These are phyloP conservation scores for Sparassis latifolia DNA, from an alignment of 1,284 basidiomycete genomes.

Conservation along the genomic window DNA sequence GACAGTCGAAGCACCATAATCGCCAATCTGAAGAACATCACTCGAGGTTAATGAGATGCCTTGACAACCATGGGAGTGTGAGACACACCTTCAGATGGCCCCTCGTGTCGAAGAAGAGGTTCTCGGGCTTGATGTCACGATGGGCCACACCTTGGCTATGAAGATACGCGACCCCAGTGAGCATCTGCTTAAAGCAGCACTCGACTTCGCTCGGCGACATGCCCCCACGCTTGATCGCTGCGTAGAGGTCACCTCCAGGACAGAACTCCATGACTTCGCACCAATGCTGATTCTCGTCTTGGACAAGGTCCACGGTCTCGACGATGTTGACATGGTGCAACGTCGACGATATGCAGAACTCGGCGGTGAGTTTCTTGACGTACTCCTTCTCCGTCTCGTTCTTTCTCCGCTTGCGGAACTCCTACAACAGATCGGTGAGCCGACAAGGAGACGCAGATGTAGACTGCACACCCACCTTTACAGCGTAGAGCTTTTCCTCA, in stretches of 20 bases:
- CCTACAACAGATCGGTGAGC: constrained; percentile 37
- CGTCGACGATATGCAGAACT: constrained; percentile 98
- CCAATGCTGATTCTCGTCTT: constrained; percentile 95
- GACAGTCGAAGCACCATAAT: constrained; percentile 97
- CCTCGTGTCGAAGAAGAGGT: constrained; percentile 87
- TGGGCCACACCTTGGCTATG: constrained; percentile 97
- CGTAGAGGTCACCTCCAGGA: constrained; percentile 94
- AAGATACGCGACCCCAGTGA: constrained; percentile 84
- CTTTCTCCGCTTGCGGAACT: constrained; percentile 96
- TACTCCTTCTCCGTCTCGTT: constrained; percentile 99
- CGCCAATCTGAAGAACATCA: constrained; percentile 69
- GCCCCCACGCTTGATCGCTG: constrained; percentile 95
- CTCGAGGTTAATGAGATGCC: not conserved
- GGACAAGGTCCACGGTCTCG: constrained; percentile 97
- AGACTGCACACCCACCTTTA: constrained; percentile 64
- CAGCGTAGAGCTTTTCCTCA: constrained; percentile 97
- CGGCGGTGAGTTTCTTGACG: constrained; percentile 98
- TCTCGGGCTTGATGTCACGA: constrained; percentile 98
- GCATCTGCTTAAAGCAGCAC: constrained; percentile 96
- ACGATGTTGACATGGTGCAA: constrained; percentile 95
- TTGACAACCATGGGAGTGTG: not conserved
- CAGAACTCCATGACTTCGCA: constrained; percentile 99
- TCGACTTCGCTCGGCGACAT: constrained; percentile 95
- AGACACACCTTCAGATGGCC: constrained; percentile 84
- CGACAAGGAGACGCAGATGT: not conserved